Conservation (phyloP, 78 protist species). For the Dictyostelium firmibasis region DNA sequence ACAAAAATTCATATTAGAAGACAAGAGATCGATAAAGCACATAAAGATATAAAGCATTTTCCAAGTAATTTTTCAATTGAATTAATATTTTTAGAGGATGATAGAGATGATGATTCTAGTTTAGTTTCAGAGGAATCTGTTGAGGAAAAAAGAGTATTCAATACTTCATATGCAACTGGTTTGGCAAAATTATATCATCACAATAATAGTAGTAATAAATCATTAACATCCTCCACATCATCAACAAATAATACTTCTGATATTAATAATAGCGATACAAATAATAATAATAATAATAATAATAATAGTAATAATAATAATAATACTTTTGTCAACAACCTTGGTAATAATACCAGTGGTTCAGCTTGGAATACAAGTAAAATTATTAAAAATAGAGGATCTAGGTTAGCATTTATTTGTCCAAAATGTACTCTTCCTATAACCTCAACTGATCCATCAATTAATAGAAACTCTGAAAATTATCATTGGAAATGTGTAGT, state of each 20-base stretch:
- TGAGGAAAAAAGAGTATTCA: neutral
- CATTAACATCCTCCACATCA: conserved; percentile 9
- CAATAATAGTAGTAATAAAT: neutral
- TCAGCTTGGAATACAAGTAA: neutral
- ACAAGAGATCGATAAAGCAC: conserved; percentile 86
- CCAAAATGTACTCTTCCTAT: conserved; percentile 53
- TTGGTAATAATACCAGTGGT: neutral
- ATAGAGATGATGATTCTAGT: neutral
- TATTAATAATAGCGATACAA: neutral
- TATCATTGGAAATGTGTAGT: conserved; percentile 71
- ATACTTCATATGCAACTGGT: conserved; percentile 46
- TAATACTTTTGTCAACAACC: neutral
- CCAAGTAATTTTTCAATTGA: conserved; percentile 54
- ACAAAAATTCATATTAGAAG: conserved; percentile 19
- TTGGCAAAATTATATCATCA: conserved; percentile 51
- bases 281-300: neutral
- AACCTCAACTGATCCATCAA: conserved; percentile 22
- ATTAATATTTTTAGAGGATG: conserved; percentile 43
- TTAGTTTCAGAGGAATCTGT: neutral
- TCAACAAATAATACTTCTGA: neutral
- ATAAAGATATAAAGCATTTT: conserved; percentile 84
- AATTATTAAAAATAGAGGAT: neutral
- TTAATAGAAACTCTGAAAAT: conserved; percentile 27
- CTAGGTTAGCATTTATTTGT: conserved; percentile 15
- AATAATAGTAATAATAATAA: neutral